phyloP scores from a whole-genome alignment of 441 rosid species.

The Gossypium gossypioides region DNA sequence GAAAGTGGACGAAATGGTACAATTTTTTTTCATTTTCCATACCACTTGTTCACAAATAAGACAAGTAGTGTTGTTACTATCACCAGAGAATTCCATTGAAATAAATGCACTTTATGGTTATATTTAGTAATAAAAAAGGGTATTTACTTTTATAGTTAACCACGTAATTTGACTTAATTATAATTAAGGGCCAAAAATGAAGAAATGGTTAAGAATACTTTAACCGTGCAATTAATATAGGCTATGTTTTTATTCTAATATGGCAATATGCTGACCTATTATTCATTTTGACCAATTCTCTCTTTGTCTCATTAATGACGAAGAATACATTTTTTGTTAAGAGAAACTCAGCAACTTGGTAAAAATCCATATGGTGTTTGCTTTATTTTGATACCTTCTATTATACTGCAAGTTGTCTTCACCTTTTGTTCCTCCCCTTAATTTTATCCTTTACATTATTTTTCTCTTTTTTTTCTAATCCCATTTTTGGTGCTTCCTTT shows the following conservation, averaged over 20 bases:
- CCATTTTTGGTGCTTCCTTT: conserved; percentile 3
- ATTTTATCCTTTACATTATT: neutral
- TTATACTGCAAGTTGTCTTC: conserved; percentile 9
- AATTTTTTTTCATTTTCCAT: neutral
- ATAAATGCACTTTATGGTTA: conserved; percentile 20
- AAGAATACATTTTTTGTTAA: conserved; percentile 17
- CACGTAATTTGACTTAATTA: conserved; percentile 8
- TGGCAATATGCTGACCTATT: conserved; percentile 22
- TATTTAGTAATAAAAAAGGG: conserved; percentile 21
- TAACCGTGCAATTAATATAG: conserved; percentile 16
- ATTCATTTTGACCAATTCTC: conserved; percentile 11
- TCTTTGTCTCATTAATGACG: conserved; percentile 26
- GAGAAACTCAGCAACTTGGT: conserved; percentile 20
- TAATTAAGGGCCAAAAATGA: conserved; percentile 13
- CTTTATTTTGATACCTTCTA: conserved; percentile 3
- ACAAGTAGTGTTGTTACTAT: neutral
- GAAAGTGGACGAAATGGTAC: neutral
- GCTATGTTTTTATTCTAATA: conserved; percentile 12
- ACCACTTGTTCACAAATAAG: conserved; percentile 14
- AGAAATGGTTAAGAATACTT: conserved; percentile 15
- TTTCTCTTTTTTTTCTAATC: neutral
- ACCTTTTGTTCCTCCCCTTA: neutral
- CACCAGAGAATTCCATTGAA: conserved; percentile 6
- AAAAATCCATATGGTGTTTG: conserved; percentile 11
- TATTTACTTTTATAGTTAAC: conserved; percentile 8